Evolutionary conservation across 192 early-diverging fungal genomes (phyloP), one percentile per base, ranked within the genome.

Genomic region (Mortierella antarctica): DNA sequence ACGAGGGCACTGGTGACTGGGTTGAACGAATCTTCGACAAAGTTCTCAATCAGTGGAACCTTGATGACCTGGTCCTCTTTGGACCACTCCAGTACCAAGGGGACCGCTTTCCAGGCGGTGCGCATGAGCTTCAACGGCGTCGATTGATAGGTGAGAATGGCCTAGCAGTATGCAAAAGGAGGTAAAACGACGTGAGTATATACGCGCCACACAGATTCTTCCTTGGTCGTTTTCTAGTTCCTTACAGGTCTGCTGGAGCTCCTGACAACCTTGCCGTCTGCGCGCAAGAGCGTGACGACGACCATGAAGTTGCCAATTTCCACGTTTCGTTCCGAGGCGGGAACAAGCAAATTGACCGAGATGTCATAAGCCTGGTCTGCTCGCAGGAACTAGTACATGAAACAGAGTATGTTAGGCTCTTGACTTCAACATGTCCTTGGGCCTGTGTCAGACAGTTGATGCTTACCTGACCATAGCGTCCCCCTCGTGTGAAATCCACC

Each of bases 231-330:
- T 1, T 18, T 49, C 31, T 20, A 44, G 17, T 52, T 41, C 51
- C 84, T 74, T 83, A 89, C 86, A 23, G 88, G 85, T 45, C 86
- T 69, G 67, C 83, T 83, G 4, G 86, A 85, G 54, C 40, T 65
- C 68, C 69, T 58, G 40, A 89, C 70, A 2, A 73, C 81, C 20
- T 75, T 75, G 44, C 83, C 81, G 18, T 83, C 74, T 2, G 60
- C 70, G 31, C 54, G 74, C 41, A 69, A 42, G 21, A 65, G 42
- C 14, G 61, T 73, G 46, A 67, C 62, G 10, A 69, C 50, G 17
- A 67, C 66, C 65, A 69, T 75, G n/a, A 66, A 78, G 66, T 78
- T 72, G 62, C 84, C 84, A 51, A 85, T 75, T 14, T 44, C 80
- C 31, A 82, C 72, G 56, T 85, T 85, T 40, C 59, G 73, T 42